phyloP scores from a whole-genome alignment of 2,329 filamentous ascomycete genomes.

The Hymenoscyphus salicellus region DNA sequence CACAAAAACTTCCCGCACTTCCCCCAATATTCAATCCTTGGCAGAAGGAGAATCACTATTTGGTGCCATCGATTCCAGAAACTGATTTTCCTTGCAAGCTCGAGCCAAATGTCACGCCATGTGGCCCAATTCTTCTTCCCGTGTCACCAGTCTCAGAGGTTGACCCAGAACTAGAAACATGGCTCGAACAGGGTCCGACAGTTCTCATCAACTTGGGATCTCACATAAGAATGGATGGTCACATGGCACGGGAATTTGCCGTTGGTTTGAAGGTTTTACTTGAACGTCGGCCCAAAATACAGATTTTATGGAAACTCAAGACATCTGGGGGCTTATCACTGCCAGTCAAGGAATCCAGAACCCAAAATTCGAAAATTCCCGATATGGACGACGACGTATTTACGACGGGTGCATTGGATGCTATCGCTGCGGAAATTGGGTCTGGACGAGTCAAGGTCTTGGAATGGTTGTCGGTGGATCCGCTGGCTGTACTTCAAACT shows the following conservation, averaged over 20 bases:
- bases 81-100: conserved; percentile 40
- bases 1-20: conserved; percentile 26
- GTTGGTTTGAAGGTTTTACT: conserved; percentile 39
- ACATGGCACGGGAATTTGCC: conserved; percentile 41
- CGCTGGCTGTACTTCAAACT: conserved; percentile 38
- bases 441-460: conserved; percentile 38
- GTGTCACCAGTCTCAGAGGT: conserved; percentile 37
- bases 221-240: conserved; percentile 19
- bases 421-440: conserved; percentile 13
- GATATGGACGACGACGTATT: not conserved
- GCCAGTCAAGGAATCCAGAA: not conserved
- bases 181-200: conserved; percentile 44
- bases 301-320: conserved; percentile 40
- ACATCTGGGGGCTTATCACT: conserved; percentile 17
- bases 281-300: conserved; percentile 27
- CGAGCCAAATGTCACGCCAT: conserved; percentile 42
- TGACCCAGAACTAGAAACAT: conserved; percentile 43
- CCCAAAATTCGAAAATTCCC: conserved; percentile 1
- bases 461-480: conserved; percentile 43
- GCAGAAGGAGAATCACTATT: conserved; percentile 32
- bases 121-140: conserved; percentile 46
- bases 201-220: conserved; percentile 51
- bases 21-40: conserved; percentile 33
- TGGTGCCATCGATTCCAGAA: conserved; percentile 25
- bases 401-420: conserved; percentile 11